A percentile compares a stretch with the other conserved stretches of the same genome.
Conservation (phyloP, 345 rosid genomes). For the Gossypium arboreum region DNA sequence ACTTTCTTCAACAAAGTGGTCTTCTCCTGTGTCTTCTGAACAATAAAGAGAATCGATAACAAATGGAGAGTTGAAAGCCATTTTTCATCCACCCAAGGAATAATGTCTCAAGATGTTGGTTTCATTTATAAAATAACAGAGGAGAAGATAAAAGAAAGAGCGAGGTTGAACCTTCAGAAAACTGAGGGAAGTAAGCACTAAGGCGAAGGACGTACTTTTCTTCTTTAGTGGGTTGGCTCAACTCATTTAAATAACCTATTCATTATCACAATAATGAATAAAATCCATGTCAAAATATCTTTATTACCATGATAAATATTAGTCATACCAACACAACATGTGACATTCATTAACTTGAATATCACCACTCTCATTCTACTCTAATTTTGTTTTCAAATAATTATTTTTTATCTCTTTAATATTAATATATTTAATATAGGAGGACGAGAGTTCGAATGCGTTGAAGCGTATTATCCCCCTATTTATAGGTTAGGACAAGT, state of each 20-base stretch:
- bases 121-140: conserved; percentile 28
- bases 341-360: background rate
- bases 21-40: conserved; percentile 34
- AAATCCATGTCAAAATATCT: too few species aligned
- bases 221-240: background rate
- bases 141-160: conserved; percentile 14
- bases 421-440: too few species aligned
- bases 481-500: too few species aligned
- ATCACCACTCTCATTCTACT: too few species aligned
- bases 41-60: conserved; percentile 49
- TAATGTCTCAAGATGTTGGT: conserved; percentile 28
- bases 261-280: background rate
- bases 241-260: background rate
- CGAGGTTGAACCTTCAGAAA: conserved; percentile 26
- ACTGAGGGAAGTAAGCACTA: background rate
- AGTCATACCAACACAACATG: background rate
- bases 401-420: too few species aligned
- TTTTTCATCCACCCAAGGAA: conserved; percentile 41
- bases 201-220: conserved; percentile 15
- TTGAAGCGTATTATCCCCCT: too few species aligned
- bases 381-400: too few species aligned
- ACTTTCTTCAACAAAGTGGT: conserved; percentile 9
- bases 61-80: conserved; percentile 35
- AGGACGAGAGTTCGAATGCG: too few species aligned
- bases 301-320: background rate